Base-by-base conservation (phyloP, 2,329 filamentous ascomycete species). In the Diplodia seriata region DNA sequence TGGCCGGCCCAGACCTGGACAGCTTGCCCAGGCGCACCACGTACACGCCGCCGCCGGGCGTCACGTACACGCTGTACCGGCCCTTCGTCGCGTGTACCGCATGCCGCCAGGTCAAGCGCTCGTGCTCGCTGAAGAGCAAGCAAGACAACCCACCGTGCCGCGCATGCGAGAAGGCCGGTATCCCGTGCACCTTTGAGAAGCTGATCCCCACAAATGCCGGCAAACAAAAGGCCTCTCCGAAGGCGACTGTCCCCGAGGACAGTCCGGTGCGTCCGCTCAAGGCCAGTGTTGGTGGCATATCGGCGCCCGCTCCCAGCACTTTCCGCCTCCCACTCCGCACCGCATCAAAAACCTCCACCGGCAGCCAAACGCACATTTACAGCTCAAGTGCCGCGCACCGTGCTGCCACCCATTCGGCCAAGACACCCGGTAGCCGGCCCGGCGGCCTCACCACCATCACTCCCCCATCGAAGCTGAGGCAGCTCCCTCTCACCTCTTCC, bases 81-180 rank as follows among this genome's bases (percentile, higher is more conserved):
- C 43, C 54, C 1, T 67, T 31, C 7, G 14, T 67, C 23, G 4
- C 70, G 1, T 80, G 77, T 57, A 77, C 74, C 1, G 57, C 70
- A 9, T 80, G 78, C 43, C 74, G 76, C 7, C 54, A 57, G 4
- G 69, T 69, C 5, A 76, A 73, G 33, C 75, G 73, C 67, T 68
- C 69, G 18, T 80, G 78, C 64, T 77, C 75, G 7, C 66, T 78
- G 1, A 78, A 75, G 49, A 70, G 65, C 33, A 76, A 73, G 66
- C 59, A 50, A 0, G 71, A 74, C 31, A 72, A 72, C 31, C 74
- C 75, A 0, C 77, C 78, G 2, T 80, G 78, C 71, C 77, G 72
- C 18, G 61, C 70, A 4, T 80, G 77, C 70, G 70, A 71, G 43
- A 73, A 74, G 47, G 51, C 70, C 8, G 69, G 70, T 11, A 69